Evolutionary conservation across 2,329 filamentous ascomycete species (phyloP).

Genomic region (Aspergillus fumigatus): DNA sequence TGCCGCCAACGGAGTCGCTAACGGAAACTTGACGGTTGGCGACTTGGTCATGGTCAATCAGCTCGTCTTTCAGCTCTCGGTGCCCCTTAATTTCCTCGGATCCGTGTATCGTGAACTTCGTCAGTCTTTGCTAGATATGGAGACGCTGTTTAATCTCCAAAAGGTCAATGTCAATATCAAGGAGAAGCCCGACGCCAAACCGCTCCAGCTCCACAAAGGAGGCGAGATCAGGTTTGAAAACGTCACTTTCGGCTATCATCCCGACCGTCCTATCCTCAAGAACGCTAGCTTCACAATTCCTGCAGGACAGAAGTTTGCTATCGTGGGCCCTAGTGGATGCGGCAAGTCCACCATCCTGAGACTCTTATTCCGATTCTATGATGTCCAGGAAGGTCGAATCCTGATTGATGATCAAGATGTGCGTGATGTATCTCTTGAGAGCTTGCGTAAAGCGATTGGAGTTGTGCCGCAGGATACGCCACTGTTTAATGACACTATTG

Average conservation of each 20-base stretch:
- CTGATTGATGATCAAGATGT: constrained; percentile 92
- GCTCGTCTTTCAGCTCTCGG: constrained; percentile 94
- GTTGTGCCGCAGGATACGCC: constrained; percentile 97
- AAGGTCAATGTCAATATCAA: constrained; percentile 88
- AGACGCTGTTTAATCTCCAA: constrained; percentile 94
- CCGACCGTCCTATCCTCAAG: constrained; percentile 78
- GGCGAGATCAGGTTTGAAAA: constrained; percentile 94
- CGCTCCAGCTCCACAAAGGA: constrained; percentile 66
- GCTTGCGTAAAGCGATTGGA: constrained; percentile 77
- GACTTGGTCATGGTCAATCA: constrained; percentile 99
- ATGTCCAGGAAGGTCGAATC: constrained; percentile 78
- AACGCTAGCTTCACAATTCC: constrained; percentile 86
- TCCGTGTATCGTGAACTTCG: constrained; percentile 94
- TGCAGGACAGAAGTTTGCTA: constrained; percentile 89
- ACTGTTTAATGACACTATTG: constrained; percentile 93
- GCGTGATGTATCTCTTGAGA: constrained; percentile 74
- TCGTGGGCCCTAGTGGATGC: constrained; percentile 92
- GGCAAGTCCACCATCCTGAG: constrained; percentile 92
- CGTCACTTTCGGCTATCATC: constrained; percentile 87
- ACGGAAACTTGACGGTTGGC: constrained; percentile 78
- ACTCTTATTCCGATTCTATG: constrained; percentile 91
- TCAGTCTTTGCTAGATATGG: constrained; percentile 95
- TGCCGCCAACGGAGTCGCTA: constrained; percentile 81
- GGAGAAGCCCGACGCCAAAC: constrained; percentile 69
- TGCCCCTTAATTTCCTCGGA: constrained; percentile 96